Percentiles rank a stretch among this genome's conserved stretches.
Evolutionary conservation across 2,329 filamentous ascomycete genomes (phyloP).

Genomic region (Xylogone sp.): DNA sequence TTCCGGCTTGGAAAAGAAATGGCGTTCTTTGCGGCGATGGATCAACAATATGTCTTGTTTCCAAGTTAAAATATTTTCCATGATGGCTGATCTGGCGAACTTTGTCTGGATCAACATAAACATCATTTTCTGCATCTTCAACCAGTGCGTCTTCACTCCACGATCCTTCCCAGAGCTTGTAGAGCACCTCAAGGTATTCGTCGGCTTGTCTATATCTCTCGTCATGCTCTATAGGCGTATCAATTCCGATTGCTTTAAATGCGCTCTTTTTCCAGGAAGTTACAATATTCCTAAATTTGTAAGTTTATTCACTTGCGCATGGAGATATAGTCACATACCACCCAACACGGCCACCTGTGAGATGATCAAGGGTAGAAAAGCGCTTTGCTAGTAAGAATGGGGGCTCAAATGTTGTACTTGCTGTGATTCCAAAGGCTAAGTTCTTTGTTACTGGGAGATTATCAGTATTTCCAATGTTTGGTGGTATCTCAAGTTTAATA

Average conservation of each 20-base stretch:
- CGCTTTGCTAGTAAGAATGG: constrained; percentile 63
- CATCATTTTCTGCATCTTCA: constrained; percentile 50
- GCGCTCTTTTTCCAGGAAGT: constrained; percentile 60
- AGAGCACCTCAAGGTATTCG: constrained; percentile 60
- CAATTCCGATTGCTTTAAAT: constrained; percentile 58
- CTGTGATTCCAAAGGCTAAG: constrained; percentile 63
- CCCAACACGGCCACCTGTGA: constrained; percentile 56
- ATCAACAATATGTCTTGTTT: constrained; percentile 61
- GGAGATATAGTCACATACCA: too few species aligned
- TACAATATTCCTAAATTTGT: constrained; percentile 59
- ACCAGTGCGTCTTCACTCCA: constrained; percentile 66
- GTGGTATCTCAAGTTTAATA: too few species aligned
- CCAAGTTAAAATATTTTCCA: constrained; percentile 59
- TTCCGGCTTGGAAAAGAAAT: constrained; percentile 66
- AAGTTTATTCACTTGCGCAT: constrained; percentile 42
- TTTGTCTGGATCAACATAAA: constrained; percentile 53
- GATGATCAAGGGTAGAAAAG: constrained; percentile 64
- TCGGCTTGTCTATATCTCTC: constrained; percentile 60
- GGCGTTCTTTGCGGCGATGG: constrained; percentile 66
- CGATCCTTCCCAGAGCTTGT: constrained; percentile 65
- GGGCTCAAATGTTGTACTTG: constrained; percentile 63
- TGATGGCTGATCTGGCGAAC: constrained; percentile 63
- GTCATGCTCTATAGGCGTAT: constrained; percentile 57
- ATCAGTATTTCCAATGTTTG: background rate
- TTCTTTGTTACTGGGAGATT: constrained; percentile 55